A percentile compares a stretch with the other conserved stretches of the same genome.
These are phyloP conservation scores for Glonium stellatum DNA, from an alignment of 495 filamentous ascomycete genomes.

Conservation along the genomic window DNA sequence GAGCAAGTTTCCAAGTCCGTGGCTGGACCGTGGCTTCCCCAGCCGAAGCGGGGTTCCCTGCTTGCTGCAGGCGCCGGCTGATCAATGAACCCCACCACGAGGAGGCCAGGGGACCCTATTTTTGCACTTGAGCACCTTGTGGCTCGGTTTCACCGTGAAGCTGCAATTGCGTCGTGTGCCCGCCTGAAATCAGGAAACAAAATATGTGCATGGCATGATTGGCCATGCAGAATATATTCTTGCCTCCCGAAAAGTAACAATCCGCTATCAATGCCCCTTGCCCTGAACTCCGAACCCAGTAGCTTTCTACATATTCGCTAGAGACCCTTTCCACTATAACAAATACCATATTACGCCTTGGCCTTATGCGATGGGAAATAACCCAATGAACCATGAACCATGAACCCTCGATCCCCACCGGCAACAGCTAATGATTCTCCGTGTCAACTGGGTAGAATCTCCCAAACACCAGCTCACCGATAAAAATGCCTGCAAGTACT, in stretches of 20 bases:
- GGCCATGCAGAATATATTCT: background rate
- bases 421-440: background rate
- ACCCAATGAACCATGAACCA: background rate
- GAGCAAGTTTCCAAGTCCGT: slow-evolving; percentile 17
- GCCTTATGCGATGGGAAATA: no score
- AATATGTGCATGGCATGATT: background rate
- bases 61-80: no score
- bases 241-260: no score
- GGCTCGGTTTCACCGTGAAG: background rate
- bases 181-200: no score
- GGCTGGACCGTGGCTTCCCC: background rate
- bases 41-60: no score
- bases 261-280: no score
- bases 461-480: slow-evolving; percentile 76
- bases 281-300: background rate
- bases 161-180: background rate
- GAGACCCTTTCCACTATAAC: no score
- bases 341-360: no score
- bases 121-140: no score
- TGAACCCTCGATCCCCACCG: background rate
- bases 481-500: slow-evolving; percentile 71
- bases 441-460: slow-evolving; percentile 44
- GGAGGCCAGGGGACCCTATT: no score
- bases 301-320: background rate
- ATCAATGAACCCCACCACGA: no score